Conservation (phyloP, 352 stramenopile species). For the Phytophthora fragariaefolia region DNA sequence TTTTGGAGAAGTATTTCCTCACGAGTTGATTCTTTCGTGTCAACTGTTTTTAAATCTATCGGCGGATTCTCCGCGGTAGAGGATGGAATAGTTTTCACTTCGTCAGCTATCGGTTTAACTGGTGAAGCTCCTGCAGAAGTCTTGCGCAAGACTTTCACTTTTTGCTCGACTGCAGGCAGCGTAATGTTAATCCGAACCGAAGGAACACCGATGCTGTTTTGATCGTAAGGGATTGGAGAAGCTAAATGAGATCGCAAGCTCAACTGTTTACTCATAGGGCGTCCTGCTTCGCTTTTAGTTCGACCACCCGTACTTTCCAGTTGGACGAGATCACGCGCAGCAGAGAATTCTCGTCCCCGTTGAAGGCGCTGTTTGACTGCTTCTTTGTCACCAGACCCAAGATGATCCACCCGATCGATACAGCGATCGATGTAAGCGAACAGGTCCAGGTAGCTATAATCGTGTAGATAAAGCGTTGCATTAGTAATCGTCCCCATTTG, state of each 20-base stretch:
- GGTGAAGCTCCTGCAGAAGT: constrained; percentile 11
- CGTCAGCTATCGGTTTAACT: constrained; percentile 18
- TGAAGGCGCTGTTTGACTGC: constrained; percentile 31
- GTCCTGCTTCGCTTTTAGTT: not conserved
- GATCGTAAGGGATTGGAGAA: constrained; percentile 6
- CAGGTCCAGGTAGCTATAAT: constrained; percentile 35
- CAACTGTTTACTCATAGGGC: not conserved
- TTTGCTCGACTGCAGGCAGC: constrained; percentile 39
- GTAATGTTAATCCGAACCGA: constrained; percentile 51
- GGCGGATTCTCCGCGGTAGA: not conserved
- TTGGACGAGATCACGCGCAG: constrained; percentile 20
- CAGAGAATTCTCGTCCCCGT: constrained; percentile 31
- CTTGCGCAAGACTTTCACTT: constrained; percentile 12
- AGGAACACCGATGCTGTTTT: constrained; percentile 18
- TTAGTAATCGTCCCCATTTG: too few species aligned
- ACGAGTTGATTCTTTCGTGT: constrained; percentile 3
- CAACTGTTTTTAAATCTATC: not conserved
- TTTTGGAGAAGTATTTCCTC: constrained; percentile 14
- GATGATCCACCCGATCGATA: constrained; percentile 43
- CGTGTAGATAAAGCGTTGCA: not conserved
- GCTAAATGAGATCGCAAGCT: constrained; percentile 1
- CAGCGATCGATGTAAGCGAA: constrained; percentile 39
- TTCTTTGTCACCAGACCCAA: constrained; percentile 36
- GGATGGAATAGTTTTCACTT: constrained; percentile 7
- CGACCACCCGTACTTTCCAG: constrained; percentile 5